Evolutionary conservation across 2,329 filamentous ascomycete genomes (phyloP), one percentile per base, ranked within the genome.

Genomic region (Claviceps capensis): DNA sequence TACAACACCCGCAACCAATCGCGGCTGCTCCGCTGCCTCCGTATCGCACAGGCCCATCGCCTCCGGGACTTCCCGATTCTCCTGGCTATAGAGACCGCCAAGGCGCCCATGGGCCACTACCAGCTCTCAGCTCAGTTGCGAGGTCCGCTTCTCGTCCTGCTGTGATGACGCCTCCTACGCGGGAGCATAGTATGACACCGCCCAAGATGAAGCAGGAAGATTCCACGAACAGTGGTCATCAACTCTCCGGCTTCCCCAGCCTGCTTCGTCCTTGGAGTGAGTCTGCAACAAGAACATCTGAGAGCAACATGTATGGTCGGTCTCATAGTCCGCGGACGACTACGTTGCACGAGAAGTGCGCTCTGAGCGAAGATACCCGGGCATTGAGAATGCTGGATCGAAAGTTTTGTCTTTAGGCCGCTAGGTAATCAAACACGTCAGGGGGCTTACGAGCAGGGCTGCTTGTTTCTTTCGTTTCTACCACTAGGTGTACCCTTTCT

Each of bases 341-440:
- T 22, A 49, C 60, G 16, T 60, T 58, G 17, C 56, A 58, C 8
- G 66, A 68, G 48, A 64, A 65, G 53, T 59, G 61, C 26, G 76
- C 73, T 5, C 79, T 78, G 48, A 69, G 75, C 17, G 83, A 86
- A 63, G 84, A 87, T 57, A 76, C 75, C 55, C 72, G 82, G 57
- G 82, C 82, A 1, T 65, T 87, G 46, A 74, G 80, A 56, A 81
- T 85, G 62, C 69, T 88, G 48, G 80, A 88, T 64, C 71, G 74
- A 56, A 78, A 77, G 59, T 78, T 79, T 58, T 67, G 65, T 45
- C 41, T 50, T 2, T 50, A 17, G 26, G n/a, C 19, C 30, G 14
- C n/a, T 47, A 19, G 2, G 22, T 3, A 22, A 4, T n/a, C 9
- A 16, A 17, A 4, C 43, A 45, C 38, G 38, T n/a, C 38, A 26